Conservation (phyloP, 2,329 filamentous ascomycete species). For the Fusarium beomiforme region DNA sequence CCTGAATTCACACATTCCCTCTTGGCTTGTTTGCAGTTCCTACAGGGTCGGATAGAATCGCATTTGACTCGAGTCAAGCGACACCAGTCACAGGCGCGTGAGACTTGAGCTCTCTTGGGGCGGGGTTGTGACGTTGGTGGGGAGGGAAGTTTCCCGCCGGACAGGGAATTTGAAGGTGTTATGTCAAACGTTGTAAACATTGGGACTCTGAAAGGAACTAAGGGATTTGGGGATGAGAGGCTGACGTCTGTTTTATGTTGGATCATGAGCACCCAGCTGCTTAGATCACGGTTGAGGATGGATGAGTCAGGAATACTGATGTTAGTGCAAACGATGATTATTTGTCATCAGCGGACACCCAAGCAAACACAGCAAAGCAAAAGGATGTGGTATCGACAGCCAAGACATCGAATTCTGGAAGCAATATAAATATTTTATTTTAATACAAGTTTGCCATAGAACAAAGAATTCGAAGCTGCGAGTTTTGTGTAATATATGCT, state of each 20-base stretch:
- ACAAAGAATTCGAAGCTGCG: not conserved
- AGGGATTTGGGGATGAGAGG: not conserved
- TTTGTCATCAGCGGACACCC: slow-evolving; percentile 11
- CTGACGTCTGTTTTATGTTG: not conserved
- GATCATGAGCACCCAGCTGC: not conserved
- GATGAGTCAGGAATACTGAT: slow-evolving; percentile 10
- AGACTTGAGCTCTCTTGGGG: slow-evolving; percentile 44
- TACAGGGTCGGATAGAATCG: slow-evolving; percentile 42
- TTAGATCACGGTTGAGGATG: not conserved
- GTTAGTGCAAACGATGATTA: not conserved
- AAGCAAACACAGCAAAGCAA: not conserved
- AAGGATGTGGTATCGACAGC: not conserved
- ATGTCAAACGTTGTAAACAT: slow-evolving; percentile 42
- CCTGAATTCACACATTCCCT: slow-evolving; percentile 38
- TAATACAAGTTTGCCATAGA: too few species aligned
- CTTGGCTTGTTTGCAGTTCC: slow-evolving; percentile 40
- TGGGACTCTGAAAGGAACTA: not conserved
- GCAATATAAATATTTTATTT: not conserved
- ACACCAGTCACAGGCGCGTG: slow-evolving; percentile 47
- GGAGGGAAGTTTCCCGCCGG: slow-evolving; percentile 23
- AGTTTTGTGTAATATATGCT: not conserved
- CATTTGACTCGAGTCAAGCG: slow-evolving; percentile 45
- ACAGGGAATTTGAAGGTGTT: slow-evolving; percentile 24
- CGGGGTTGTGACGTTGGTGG: slow-evolving; percentile 34
- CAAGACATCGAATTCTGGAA: not conserved